Conservation (phyloP, 768 basidiomycete genomes). For the Auricularia sp. region DNA sequence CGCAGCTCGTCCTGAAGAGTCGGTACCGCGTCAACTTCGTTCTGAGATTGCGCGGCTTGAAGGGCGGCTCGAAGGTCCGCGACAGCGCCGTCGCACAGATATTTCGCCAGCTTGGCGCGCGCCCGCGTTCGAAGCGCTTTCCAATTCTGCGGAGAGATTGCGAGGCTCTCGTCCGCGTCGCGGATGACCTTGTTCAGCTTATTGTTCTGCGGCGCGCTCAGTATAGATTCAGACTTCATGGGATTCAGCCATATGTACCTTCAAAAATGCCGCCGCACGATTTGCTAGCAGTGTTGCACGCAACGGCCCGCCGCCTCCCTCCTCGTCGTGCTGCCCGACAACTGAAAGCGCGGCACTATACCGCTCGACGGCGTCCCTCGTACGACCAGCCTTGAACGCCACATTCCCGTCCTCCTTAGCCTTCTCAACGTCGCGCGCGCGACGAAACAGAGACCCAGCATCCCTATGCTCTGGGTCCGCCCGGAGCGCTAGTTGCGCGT, state of each 20-base stretch:
- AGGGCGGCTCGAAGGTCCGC: conserved; percentile 70
- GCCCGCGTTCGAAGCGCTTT: conserved; percentile 84
- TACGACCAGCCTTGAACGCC: conserved; percentile 53
- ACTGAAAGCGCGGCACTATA: conserved; percentile 68
- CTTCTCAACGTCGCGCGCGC: conserved; percentile 70
- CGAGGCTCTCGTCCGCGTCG: conserved; percentile 61
- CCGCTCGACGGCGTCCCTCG: conserved; percentile 51
- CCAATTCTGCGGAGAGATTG: conserved; percentile 54
- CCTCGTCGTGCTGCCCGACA: conserved; percentile 58
- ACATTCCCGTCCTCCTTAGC: conserved; percentile 78
- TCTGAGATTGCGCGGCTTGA: conserved; percentile 59
- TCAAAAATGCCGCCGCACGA: conserved; percentile 69
- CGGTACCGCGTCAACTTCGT: conserved; percentile 41
- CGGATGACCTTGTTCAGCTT: conserved; percentile 55
- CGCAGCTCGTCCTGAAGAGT: conserved; percentile 55
- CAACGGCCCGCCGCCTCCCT: conserved; percentile 71
- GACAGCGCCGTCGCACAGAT: conserved; percentile 61
- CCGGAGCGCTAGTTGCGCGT: conserved; percentile 59
- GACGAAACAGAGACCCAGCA: conserved; percentile 61
- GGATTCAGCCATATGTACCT: conserved; percentile 31
- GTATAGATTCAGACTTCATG: conserved; percentile 6
- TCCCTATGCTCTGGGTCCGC: conserved; percentile 67
- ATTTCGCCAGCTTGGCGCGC: conserved; percentile 62
- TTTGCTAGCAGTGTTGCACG: conserved; percentile 74
- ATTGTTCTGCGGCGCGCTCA: conserved; percentile 36